Evolutionary conservation across 768 basidiomycete genomes (phyloP).

Genomic region (Kwoniella newhampshirensis): DNA sequence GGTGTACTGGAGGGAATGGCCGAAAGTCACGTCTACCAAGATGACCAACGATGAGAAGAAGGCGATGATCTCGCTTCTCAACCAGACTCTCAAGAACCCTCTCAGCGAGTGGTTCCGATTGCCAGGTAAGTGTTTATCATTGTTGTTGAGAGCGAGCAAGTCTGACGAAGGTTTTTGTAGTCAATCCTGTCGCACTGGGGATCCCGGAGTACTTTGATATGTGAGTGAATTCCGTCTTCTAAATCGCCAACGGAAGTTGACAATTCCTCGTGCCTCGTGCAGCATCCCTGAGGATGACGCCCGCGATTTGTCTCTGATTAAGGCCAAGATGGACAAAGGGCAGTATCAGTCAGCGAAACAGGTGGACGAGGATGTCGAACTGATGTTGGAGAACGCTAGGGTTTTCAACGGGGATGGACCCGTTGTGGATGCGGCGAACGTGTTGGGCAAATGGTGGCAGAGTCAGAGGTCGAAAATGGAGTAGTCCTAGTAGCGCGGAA

Average conservation of each 20-base stretch:
- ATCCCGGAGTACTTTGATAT: slow-evolving; percentile 87
- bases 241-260: too few relatives aligned
- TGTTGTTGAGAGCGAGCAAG: background rate
- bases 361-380: slow-evolving; percentile 78
- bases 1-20: slow-evolving; percentile 81
- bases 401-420: slow-evolving; percentile 70
- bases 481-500: too few relatives aligned
- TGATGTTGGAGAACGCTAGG: slow-evolving; percentile 86
- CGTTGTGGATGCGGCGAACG: slow-evolving; percentile 36
- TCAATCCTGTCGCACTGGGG: slow-evolving; percentile 78
- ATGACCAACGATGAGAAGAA: slow-evolving; percentile 78
- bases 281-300: slow-evolving; percentile 77
- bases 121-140: slow-evolving; percentile 19
- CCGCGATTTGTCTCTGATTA: slow-evolving; percentile 79
- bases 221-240: slow-evolving; percentile 26
- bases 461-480: slow-evolving; percentile 40
- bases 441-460: slow-evolving; percentile 42
- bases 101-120: slow-evolving; percentile 57
- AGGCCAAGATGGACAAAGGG: slow-evolving; percentile 72
- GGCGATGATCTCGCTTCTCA: slow-evolving; percentile 69
- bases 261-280: background rate
- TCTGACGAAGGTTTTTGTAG: slow-evolving; percentile 57
- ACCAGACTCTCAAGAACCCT: slow-evolving; percentile 66
- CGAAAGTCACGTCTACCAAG: slow-evolving; percentile 69
- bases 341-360: slow-evolving; percentile 75